Base-by-base conservation (phyloP, 1,139 yeast species). In the Taphrina flavorubra region DNA sequence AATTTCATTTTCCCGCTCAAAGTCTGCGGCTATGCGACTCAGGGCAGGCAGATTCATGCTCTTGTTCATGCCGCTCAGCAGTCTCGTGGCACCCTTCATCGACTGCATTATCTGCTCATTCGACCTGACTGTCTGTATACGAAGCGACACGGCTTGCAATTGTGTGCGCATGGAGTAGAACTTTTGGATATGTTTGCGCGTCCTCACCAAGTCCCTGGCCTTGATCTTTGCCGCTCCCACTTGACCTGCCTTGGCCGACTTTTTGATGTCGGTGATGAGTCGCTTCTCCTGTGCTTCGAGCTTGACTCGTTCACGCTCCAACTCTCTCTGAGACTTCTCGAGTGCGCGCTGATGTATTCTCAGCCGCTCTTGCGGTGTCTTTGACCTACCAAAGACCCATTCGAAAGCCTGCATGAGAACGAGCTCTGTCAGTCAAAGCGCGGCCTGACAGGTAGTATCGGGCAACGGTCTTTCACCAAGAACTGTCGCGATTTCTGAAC, bases 101-200 rank as follows among this genome's bases (percentile, higher is more conserved):
- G 97, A 89, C 74, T 85, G 86, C 69, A 96, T 90, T 99, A 94
- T 95, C 78, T 92, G 97, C 76, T 91, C 97, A 75, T 92, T 92
- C 72, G 95, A 87, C 71, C 98, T 83, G 44, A 94, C 97, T 55
- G 97, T 85, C 74, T 73, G 98, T 72, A 94, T 89, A 71, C 99
- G 82, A 72, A 94, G 82, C 40, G 96, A 88, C 67, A 94, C 92
- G 1, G 98, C 97, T 79, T 95, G 99, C 69, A 94, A 80, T 79
- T 92, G 98, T 1, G 97, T 92, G 79, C 89, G 89, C 97, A 94
- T 94, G 71, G 88, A 87, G 76, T 90, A 90, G 79, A 94, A 95
- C 80, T 94, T 94, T 73, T 87, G 88, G 71, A 92, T 86, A 76
- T 90, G 72, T 68, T 72, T 72, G 75, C 92, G 84, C 1, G 99